Conservation (phyloP, 805 yeast genomes). For the Candida takata region DNA sequence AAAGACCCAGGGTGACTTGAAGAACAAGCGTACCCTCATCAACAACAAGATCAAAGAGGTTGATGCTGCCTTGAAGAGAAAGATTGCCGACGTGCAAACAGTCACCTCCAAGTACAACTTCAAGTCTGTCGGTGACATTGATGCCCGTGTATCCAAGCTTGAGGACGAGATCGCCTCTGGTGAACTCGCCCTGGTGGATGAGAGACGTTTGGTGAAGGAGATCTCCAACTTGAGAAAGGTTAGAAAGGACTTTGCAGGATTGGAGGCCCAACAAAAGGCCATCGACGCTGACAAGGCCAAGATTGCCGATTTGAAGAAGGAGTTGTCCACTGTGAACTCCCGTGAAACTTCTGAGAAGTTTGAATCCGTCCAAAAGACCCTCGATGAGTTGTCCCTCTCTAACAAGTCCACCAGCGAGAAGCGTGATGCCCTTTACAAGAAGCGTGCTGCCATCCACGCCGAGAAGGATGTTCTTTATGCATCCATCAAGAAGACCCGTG, state of each 20-base stretch:
- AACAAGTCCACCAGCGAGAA: conserved; percentile 59
- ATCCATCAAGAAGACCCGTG: conserved; percentile 60
- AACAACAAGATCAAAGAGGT: conserved; percentile 62
- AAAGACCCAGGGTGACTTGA: conserved; percentile 40
- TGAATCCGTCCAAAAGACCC: conserved; percentile 59
- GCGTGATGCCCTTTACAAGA: conserved; percentile 54
- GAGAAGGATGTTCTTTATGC: conserved; percentile 63
- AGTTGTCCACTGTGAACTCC: conserved; percentile 47
- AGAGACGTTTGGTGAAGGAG: conserved; percentile 78
- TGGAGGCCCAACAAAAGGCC: conserved; percentile 69
- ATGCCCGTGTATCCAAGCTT: conserved; percentile 52
- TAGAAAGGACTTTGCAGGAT: conserved; percentile 65
- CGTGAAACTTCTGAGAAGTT: conserved; percentile 62
- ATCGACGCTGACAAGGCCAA: conserved; percentile 75
- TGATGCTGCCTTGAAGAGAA: conserved; percentile 68
- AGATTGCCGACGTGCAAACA: conserved; percentile 65
- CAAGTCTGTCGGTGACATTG: conserved; percentile 63
- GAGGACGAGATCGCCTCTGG: conserved; percentile 78
- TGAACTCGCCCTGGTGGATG: conserved; percentile 79
- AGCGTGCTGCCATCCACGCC: conserved; percentile 60
- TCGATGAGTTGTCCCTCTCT: conserved; percentile 56
- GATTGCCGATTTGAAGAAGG: conserved; percentile 67
- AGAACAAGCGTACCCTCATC: conserved; percentile 37
- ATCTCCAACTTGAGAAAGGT: conserved; percentile 75
- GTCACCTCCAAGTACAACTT: conserved; percentile 64